phyloP scores from a whole-genome alignment of 192 early-diverging fungal genomes.

The Backusella westeae region DNA sequence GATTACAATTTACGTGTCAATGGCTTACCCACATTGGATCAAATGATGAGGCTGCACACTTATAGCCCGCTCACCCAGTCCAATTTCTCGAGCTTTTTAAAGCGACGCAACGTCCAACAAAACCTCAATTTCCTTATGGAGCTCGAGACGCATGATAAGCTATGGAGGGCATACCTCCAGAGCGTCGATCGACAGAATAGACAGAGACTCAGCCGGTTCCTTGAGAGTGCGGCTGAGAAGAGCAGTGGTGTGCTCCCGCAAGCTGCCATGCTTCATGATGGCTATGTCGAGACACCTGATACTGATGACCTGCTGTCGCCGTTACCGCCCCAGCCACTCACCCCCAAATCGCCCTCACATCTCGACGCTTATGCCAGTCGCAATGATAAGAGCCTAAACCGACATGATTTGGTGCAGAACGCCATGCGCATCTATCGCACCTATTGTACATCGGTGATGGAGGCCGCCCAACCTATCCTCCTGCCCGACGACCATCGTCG shows the following conservation, averaged over 20 bases:
- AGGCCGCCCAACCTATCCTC: conserved; percentile 29
- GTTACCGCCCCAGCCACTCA: conserved; percentile 1
- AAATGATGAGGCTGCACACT: conserved; percentile 28
- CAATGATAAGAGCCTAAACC: neutral
- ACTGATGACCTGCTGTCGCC: neutral
- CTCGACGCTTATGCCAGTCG: conserved; percentile 8
- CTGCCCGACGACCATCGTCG: conserved; percentile 39
- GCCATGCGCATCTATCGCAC: conserved; percentile 32
- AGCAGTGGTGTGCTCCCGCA: neutral
- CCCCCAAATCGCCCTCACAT: conserved; percentile 13
- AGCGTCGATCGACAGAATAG: conserved; percentile 14
- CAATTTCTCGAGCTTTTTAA: conserved; percentile 38
- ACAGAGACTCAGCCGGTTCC: neutral
- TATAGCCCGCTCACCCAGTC: conserved; percentile 35
- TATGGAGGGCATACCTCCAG: conserved; percentile 34
- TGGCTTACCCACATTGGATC: conserved; percentile 40
- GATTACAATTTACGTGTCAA: conserved; percentile 37
- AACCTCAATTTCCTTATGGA: conserved; percentile 45
- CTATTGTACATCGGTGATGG: conserved; percentile 27
- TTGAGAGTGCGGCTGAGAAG: conserved; percentile 4
- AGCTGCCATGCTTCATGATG: neutral
- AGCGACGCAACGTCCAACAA: conserved; percentile 31
- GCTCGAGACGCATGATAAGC: conserved; percentile 39
- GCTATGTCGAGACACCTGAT: conserved; percentile 16
- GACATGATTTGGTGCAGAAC: conserved; percentile 35